A percentile compares a stretch with the other conserved stretches of the same genome.
Evolutionary conservation across 2,329 filamentous ascomycete genomes (phyloP).

Genomic region (Macrophomina pseudophaseolina): DNA sequence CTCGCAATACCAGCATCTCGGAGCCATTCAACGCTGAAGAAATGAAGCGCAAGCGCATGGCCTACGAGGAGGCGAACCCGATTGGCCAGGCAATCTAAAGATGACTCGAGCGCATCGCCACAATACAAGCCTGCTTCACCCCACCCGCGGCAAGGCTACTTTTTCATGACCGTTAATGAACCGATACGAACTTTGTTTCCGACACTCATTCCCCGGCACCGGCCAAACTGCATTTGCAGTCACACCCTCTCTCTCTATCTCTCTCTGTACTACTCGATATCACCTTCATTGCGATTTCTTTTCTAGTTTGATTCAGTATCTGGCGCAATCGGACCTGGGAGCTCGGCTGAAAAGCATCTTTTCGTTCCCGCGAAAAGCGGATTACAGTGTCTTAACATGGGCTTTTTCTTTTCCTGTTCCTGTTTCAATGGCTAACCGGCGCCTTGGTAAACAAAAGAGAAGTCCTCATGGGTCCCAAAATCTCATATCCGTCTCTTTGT

Average conservation of each 20-base stretch:
- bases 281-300: conserved; percentile 13
- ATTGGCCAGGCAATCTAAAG: conserved; percentile 25
- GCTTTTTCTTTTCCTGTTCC: neutral
- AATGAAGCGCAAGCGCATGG: conserved; percentile 43
- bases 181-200: conserved; percentile 23
- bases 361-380: conserved; percentile 5
- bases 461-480: conserved; percentile 13
- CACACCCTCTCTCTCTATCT: neutral
- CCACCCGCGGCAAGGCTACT: neutral
- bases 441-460: conserved; percentile 23
- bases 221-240: neutral
- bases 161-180: conserved; percentile 24
- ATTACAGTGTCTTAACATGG: conserved; percentile 9
- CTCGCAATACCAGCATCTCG: conserved; percentile 35
- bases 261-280: conserved; percentile 14
- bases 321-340: conserved; percentile 1
- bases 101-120: neutral
- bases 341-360: conserved; percentile 18
- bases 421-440: conserved; percentile 9
- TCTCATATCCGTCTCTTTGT: conserved; percentile 10
- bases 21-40: conserved; percentile 41
- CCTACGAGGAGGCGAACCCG: conserved; percentile 39
- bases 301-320: neutral
- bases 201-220: neutral
- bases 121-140: neutral